Evolutionary conservation across 2,329 filamentous ascomycete species (phyloP), one percentile per base, ranked within the genome.

Genomic region (Fusarium papillatum): DNA sequence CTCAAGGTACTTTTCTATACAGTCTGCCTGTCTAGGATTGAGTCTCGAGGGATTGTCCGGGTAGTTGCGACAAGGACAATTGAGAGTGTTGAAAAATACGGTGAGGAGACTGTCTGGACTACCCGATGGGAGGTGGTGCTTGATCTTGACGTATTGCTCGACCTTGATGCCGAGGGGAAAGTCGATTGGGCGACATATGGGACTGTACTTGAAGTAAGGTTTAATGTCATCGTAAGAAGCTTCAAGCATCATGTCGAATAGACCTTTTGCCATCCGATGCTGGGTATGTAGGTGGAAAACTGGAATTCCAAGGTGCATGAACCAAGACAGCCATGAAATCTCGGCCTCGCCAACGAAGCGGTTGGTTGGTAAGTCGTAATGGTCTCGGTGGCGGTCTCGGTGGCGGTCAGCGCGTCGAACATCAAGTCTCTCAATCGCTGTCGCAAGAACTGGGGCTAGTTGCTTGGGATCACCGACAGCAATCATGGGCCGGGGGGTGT

Each of bases 401-500:
- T 26, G 29, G 1, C 5, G 10, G 3, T 17, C 26, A 29, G 26
- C 26, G 26, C 26, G 34, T 16, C 2, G 8, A n/a, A n/a, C 9
- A 7, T 43, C n/a, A 2, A 55, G 50, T 2, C 8, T 19, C 17
- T 66, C 70, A 3, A 62, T 22, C 0, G 62, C 48, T 1, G 67
- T 73, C 0, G 50, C 3, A 0, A 74, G 43, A 0, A 34, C 48
- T 1, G 72, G 72, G 2, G 50, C 59, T 7, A 73, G 62, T 1
- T 73, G 70, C 2, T 60, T 34, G 0, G 59, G 62, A 2, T 74
- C 72, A 0, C 70, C 70, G 0, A 73, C 50, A 0, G 67, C 70
- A 14, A 74, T 8, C 63, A 73, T 71, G 0, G 63, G 67, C 0
- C 71, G 38, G 5, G 71, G 70, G 0, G 59, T 50, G 7, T 74